These are phyloP conservation scores for Barbarea vulgaris DNA, from an alignment of 345 rosid genomes.

Conservation along the genomic window DNA sequence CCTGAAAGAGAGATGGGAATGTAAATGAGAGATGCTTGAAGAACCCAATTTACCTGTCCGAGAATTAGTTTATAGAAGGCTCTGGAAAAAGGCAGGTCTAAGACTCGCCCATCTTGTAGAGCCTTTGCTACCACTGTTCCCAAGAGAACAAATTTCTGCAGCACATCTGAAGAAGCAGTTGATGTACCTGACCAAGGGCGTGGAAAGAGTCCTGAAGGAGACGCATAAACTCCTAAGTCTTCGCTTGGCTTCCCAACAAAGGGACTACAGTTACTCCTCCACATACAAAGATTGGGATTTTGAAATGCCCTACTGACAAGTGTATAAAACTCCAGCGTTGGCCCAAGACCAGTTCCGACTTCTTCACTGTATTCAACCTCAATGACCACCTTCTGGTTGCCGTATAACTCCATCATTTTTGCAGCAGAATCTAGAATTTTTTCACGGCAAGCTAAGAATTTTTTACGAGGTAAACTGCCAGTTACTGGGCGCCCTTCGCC, in stretches of 20 bases:
- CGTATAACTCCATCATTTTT: constrained; percentile 75
- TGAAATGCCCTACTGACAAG: constrained; percentile 89
- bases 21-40: constrained; percentile 2
- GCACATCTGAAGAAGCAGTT: constrained; percentile 52
- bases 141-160: constrained; percentile 67
- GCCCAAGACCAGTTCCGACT: constrained; percentile 99
- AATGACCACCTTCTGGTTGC: constrained; percentile 58
- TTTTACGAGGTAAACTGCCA: constrained; percentile 60
- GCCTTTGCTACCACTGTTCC: constrained; percentile 92
- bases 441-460: constrained; percentile 76
- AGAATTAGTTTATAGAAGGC: constrained; percentile 83
- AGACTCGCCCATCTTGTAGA: constrained; percentile 89
- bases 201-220: constrained; percentile 78
- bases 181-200: constrained; percentile 63
- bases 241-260: constrained; percentile 32
- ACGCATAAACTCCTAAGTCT: constrained; percentile 40
- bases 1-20: neutral
- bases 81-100: constrained; percentile 85
- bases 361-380: constrained; percentile 91
- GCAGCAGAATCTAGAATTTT: constrained; percentile 75
- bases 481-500: constrained; percentile 55
- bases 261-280: constrained; percentile 71
- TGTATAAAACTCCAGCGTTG: constrained; percentile 91
- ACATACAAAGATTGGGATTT: constrained; percentile 72
- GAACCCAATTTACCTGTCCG: constrained; percentile 60